A percentile compares a stretch with the other conserved stretches of the same genome.
Evolutionary conservation across 805 yeast species (phyloP).

Genomic region (Sungouiella blattae): DNA sequence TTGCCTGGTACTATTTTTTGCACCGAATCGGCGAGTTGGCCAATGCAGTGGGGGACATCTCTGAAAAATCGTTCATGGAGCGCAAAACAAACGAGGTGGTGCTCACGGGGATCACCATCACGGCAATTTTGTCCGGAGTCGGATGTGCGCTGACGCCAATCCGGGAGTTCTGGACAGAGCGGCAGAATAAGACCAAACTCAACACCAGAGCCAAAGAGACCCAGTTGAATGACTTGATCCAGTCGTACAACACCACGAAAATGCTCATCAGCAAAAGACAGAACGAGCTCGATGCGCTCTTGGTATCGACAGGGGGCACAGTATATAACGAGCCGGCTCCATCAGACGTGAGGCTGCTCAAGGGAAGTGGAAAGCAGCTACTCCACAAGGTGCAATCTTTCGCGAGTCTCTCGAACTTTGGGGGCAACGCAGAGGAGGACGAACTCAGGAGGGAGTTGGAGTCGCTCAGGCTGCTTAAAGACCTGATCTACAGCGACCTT

Average conservation of each 20-base stretch:
- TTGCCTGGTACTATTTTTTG: constrained; percentile 32
- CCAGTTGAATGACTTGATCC: constrained; percentile 21
- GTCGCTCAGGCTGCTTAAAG: constrained; percentile 30
- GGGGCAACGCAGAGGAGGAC: constrained; percentile 21
- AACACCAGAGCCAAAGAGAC: not conserved
- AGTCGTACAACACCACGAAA: constrained; percentile 40
- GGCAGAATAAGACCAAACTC: not conserved
- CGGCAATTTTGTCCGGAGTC: constrained; percentile 49
- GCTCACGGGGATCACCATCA: constrained; percentile 47
- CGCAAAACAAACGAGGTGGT: constrained; percentile 44
- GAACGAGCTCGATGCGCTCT: constrained; percentile 23
- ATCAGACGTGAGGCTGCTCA: constrained; percentile 7
- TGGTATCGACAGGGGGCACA: constrained; percentile 22
- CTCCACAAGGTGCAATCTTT: constrained; percentile 40
- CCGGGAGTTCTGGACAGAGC: constrained; percentile 9
- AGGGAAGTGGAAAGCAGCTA: constrained; percentile 23
- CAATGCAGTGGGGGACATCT: constrained; percentile 18
- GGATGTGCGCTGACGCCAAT: constrained; percentile 49
- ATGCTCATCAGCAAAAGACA: constrained; percentile 32
- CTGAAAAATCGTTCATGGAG: constrained; percentile 28
- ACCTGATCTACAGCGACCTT: constrained; percentile 29
- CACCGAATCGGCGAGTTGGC: constrained; percentile 33
- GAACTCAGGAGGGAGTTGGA: constrained; percentile 35
- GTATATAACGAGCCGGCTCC: constrained; percentile 19
- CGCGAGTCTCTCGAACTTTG: constrained; percentile 26